phyloP scores from a whole-genome alignment of 441 rosid species.

The Bruguiera hainesii region DNA sequence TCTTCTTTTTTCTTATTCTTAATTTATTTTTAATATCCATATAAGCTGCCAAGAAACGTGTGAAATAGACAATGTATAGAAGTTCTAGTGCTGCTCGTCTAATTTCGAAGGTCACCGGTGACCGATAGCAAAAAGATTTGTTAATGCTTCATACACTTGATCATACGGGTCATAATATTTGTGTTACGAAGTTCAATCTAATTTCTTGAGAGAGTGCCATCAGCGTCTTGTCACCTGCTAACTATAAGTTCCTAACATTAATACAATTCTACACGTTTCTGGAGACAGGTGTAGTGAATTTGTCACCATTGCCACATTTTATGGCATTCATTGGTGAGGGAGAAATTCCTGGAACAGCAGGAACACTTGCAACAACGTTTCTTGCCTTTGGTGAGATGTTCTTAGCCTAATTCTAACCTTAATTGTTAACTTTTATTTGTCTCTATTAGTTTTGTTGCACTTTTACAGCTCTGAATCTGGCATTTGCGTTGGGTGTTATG shows the following conservation, averaged over 20 bases:
- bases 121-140: too few species aligned
- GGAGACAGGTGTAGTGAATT: conserved; percentile 74
- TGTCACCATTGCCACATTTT: conserved; percentile 72
- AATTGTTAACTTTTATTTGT: not conserved
- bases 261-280: conserved; percentile 84
- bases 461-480: conserved; percentile 68
- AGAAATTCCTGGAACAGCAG: conserved; percentile 86
- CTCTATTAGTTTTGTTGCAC: conserved; percentile 14
- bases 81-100: too few species aligned
- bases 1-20: too few species aligned
- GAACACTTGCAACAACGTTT: conserved; percentile 82
- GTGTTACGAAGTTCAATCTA: not conserved
- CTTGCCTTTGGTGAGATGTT: conserved; percentile 65
- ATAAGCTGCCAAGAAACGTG: not conserved
- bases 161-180: too few species aligned
- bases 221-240: not conserved
- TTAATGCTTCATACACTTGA: too few species aligned
- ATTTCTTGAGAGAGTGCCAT: not conserved
- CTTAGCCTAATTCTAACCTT: conserved; percentile 1
- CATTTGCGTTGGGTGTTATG: conserved; percentile 77
- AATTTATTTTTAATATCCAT: too few species aligned
- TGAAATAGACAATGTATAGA: not conserved
- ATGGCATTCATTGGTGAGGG: conserved; percentile 79
- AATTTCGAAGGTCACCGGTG: too few species aligned
- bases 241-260: conserved; percentile 11